Conservation (phyloP, 2,329 filamentous ascomycete genomes). For the Lasiodiplodia sp. region DNA sequence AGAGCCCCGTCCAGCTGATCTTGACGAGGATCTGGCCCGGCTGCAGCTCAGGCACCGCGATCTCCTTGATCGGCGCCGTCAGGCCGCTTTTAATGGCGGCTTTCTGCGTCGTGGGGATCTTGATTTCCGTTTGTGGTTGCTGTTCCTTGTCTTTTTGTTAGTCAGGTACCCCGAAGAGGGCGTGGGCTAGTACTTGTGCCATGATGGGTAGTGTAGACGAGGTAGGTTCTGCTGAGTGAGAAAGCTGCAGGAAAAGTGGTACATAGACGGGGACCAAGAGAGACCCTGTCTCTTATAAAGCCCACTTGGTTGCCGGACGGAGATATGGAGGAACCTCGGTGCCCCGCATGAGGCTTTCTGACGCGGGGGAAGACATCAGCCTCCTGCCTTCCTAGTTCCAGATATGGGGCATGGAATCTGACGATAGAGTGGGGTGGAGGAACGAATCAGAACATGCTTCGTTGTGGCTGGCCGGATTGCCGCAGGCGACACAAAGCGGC, state of each 20-base stretch:
- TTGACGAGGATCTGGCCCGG: slow-evolving; percentile 64
- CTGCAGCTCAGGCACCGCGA: slow-evolving; percentile 30
- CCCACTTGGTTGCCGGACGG: neutral
- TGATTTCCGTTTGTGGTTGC: slow-evolving; percentile 33
- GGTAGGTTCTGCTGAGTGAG: neutral
- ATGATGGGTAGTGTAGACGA: neutral
- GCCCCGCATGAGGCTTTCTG: slow-evolving; percentile 7
- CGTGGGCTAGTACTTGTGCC: neutral
- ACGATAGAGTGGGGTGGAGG: neutral
- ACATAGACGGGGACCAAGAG: neutral
- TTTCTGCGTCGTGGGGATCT: slow-evolving; percentile 43
- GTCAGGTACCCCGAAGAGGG: neutral
- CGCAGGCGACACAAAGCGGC: neutral
- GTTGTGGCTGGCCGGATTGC: neutral
- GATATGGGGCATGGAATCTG: neutral
- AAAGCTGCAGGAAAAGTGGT: neutral
- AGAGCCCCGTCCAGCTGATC: slow-evolving; percentile 66
- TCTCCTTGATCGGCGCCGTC: slow-evolving; percentile 41
- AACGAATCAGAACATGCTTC: neutral
- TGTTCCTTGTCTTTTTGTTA: slow-evolving; percentile 6
- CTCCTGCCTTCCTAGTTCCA: neutral
- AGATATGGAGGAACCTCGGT: slow-evolving; percentile 3
- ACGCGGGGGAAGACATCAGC: neutral
- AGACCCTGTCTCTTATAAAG: slow-evolving; percentile 5
- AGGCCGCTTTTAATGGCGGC: slow-evolving; percentile 48